phyloP scores from a whole-genome alignment of 306 rosid genomes.

The Geum urbanum region DNA sequence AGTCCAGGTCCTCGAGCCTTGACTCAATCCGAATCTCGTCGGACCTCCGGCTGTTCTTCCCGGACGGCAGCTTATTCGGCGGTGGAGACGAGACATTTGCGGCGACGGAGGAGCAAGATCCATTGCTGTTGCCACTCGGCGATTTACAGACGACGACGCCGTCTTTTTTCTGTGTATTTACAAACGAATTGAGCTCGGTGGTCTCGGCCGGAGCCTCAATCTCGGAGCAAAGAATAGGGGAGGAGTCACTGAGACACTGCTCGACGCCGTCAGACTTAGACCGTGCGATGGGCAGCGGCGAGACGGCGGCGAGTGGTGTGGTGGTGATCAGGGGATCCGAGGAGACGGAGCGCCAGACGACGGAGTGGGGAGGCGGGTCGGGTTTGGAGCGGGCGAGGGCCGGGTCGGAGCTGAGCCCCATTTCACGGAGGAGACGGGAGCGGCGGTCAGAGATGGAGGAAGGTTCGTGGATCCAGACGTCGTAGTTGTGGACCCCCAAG shows the following conservation, averaged over 20 bases:
- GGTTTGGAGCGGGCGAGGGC: constrained; percentile 45
- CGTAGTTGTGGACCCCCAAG: constrained; percentile 54
- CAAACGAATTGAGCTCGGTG: constrained; percentile 32
- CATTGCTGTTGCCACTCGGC: constrained; percentile 36
- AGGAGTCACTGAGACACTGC: constrained; percentile 29
- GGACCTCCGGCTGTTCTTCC: constrained; percentile 36
- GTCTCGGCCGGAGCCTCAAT: constrained; percentile 1
- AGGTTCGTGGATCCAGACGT: constrained; percentile 91
- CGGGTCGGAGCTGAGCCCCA: constrained; percentile 69
- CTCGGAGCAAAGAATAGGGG: constrained; percentile 29
- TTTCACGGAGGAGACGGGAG: constrained; percentile 53
- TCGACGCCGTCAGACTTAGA: constrained; percentile 56
- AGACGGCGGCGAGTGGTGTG: background rate
- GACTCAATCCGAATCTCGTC: constrained; percentile 45
- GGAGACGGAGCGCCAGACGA: constrained; percentile 40
- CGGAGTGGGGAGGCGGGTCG: background rate
- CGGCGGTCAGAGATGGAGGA: constrained; percentile 91
- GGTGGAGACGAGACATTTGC: constrained; percentile 31
- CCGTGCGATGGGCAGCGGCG: constrained; percentile 25
- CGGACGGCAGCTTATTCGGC: constrained; percentile 59
- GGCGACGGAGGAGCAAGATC: constrained; percentile 26
- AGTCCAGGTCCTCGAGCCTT: constrained; percentile 24
- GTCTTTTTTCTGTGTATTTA: constrained; percentile 32
- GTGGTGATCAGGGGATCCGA: constrained; percentile 41
- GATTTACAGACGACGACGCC: constrained; percentile 26